Evolutionary conservation across 768 basidiomycete species (phyloP), one percentile per base, ranked within the genome.

Genomic region (Mycena metata): DNA sequence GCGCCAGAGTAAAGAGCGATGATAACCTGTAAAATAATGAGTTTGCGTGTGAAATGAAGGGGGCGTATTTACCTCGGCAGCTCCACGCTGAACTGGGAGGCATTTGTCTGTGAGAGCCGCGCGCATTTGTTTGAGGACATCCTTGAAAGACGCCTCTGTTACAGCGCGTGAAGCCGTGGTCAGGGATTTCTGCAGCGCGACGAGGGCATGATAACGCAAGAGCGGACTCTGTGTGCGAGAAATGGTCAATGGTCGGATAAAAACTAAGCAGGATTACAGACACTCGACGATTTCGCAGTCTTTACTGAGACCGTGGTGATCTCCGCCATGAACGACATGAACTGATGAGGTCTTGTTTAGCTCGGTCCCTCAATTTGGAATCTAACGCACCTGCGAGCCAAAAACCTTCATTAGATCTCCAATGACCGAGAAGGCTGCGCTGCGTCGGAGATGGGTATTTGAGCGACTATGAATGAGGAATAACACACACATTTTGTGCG

Each of bases 251-350:
- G 41, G 21, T 52, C 19, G 45, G 41, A 45, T 35, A 60, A 39
- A 24, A 23, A 41, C 8, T 30, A 16, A 26, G 19, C 36, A 19
- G 13, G 35, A 39, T 13, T 36, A 81, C 94, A 69, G 68, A 94
- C 96, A 72, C 81, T 86, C 36, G 94, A 95, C 11, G 91, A 88
- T 68, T 88, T 92, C 72, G 87, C 85, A 0, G 91, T 87, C 76
- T 90, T 95, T 47, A 94, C 78, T 0, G 90, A 83, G 0, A 89
- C 82, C 2, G 84, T 81, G 21, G 88, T 81, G 39, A 96, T 92
- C 76, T 99, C 97, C 33, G 91, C 86, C 89, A 96, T 92, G 72
- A 96, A 92, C 0, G 96, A 98, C 96, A 98, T 97, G 76, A 96
- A 90, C 95, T 99, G 41, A 13, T 46, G 17, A 67, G 3, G 30